These are phyloP conservation scores for Corynespora cassiicola DNA, from an alignment of 2,329 filamentous ascomycete genomes.

Conservation along the genomic window DNA sequence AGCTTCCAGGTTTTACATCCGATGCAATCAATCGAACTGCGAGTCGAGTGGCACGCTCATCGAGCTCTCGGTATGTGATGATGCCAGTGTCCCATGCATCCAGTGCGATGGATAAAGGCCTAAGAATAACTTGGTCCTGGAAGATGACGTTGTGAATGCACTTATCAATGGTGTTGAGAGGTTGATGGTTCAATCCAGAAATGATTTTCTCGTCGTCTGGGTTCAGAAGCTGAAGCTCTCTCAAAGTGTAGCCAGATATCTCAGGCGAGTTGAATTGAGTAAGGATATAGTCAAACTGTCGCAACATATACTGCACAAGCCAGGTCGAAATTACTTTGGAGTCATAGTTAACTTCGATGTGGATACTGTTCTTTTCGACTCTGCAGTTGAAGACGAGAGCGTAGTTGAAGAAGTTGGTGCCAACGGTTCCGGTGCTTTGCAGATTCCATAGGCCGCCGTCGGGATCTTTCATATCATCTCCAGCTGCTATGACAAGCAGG, in stretches of 20 bases:
- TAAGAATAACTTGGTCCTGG: conserved; percentile 25
- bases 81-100: conserved; percentile 36
- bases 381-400: conserved; percentile 41
- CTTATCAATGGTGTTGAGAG: conserved; percentile 26
- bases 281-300: conserved; percentile 38
- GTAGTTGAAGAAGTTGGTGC: conserved; percentile 45
- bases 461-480: conserved; percentile 34
- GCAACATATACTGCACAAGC: conserved; percentile 32
- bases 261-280: conserved; percentile 25
- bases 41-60: conserved; percentile 30
- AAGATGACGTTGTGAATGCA: conserved; percentile 38
- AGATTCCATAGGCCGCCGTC: conserved; percentile 38
- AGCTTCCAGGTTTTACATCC: conserved; percentile 30
- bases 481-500: conserved; percentile 50
- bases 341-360: conserved; percentile 39
- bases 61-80: conserved; percentile 36
- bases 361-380: conserved; percentile 22
- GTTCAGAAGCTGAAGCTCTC: conserved; percentile 29
- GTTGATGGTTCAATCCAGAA: conserved; percentile 30
- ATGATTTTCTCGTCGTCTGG: conserved; percentile 24
- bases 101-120: conserved; percentile 28
- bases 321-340: conserved; percentile 32
- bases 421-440: conserved; percentile 37
- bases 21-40: conserved; percentile 28
- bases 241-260: conserved; percentile 15